A percentile compares a stretch with the other conserved stretches of the same genome.
Conservation (phyloP, 2,329 filamentous ascomycete species). For the Monosporascus sp. region DNA sequence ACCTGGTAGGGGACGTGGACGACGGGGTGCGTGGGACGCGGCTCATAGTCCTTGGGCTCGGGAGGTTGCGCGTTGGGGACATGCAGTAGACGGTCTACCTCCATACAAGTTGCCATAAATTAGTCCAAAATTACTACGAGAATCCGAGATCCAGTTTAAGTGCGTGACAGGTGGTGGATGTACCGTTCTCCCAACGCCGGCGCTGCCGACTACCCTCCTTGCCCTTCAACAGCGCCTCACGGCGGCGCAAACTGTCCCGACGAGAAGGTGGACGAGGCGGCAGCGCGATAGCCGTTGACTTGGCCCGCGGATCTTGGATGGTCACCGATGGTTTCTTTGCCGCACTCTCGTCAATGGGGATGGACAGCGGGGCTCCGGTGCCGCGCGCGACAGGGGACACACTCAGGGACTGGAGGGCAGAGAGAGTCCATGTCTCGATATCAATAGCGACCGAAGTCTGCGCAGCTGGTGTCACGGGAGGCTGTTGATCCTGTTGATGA, state of each 20-base stretch:
- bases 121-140: background rate
- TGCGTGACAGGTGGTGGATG: slow-evolving; percentile 14
- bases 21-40: slow-evolving; percentile 74
- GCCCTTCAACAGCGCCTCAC: slow-evolving; percentile 77
- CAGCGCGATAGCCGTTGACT: slow-evolving; percentile 22
- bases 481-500: slow-evolving; percentile 13
- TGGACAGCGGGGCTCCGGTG: slow-evolving; percentile 61
- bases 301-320: slow-evolving; percentile 22
- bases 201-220: slow-evolving; percentile 85
- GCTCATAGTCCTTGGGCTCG: slow-evolving; percentile 73
- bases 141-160: background rate
- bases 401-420: slow-evolving; percentile 50
- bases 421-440: slow-evolving; percentile 63
- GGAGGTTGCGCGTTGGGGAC: slow-evolving; percentile 86
- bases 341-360: slow-evolving; percentile 63
- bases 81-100: slow-evolving; percentile 71
- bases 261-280: slow-evolving; percentile 41
- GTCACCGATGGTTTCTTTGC: slow-evolving; percentile 21
- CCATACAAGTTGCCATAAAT: slow-evolving; percentile 4
- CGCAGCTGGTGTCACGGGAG: slow-evolving; percentile 18
- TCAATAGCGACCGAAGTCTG: slow-evolving; percentile 39
- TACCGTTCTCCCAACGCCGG: slow-evolving; percentile 94
- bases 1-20: slow-evolving; percentile 83
- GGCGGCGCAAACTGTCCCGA: slow-evolving; percentile 52
- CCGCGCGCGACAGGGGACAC: slow-evolving; percentile 53